Conservation (phyloP, 345 rosid genomes). For the Hevea brasiliensis region DNA sequence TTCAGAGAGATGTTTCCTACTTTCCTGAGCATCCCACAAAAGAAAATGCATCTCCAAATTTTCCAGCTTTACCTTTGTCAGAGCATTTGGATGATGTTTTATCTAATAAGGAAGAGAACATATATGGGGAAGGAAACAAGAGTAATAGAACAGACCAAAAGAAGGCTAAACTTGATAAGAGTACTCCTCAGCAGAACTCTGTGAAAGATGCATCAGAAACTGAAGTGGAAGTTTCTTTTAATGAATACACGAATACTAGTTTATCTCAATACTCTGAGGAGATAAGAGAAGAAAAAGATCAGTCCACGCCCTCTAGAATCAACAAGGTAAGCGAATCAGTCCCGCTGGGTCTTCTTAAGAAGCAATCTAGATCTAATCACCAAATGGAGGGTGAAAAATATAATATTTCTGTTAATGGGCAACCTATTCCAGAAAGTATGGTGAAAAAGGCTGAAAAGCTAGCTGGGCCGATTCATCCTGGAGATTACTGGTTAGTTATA, state of each 20-base stretch:
- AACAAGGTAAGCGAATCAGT: constrained; percentile 13
- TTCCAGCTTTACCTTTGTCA: not conserved
- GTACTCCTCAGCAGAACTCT: not conserved
- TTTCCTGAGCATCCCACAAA: constrained; percentile 15
- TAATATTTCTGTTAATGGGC: constrained; percentile 30
- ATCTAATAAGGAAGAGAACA: not conserved
- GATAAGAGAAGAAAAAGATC: constrained; percentile 6
- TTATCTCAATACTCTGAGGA: constrained; percentile 20
- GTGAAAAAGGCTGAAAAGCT: constrained; percentile 27
- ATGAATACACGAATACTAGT: constrained; percentile 4
- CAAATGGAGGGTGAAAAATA: not conserved
- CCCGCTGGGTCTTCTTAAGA: constrained; percentile 17
- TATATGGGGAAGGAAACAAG: constrained; percentile 14
- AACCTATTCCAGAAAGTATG: constrained; percentile 16
- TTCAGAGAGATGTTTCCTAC: constrained; percentile 20
- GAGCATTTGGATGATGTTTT: not conserved
- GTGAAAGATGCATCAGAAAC: constrained; percentile 15
- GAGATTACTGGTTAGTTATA: constrained; percentile 35
- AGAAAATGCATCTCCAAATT: constrained; percentile 1
- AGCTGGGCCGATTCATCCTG: constrained; percentile 33
- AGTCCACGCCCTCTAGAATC: not conserved
- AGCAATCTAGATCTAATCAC: constrained; percentile 19
- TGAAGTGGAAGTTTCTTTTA: constrained; percentile 25
- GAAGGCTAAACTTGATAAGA: not conserved
- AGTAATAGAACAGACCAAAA: constrained; percentile 6